These are phyloP conservation scores for Spizellomyces punctatus DNA, from an alignment of 192 early-diverging fungal species.

Conservation along the genomic window DNA sequence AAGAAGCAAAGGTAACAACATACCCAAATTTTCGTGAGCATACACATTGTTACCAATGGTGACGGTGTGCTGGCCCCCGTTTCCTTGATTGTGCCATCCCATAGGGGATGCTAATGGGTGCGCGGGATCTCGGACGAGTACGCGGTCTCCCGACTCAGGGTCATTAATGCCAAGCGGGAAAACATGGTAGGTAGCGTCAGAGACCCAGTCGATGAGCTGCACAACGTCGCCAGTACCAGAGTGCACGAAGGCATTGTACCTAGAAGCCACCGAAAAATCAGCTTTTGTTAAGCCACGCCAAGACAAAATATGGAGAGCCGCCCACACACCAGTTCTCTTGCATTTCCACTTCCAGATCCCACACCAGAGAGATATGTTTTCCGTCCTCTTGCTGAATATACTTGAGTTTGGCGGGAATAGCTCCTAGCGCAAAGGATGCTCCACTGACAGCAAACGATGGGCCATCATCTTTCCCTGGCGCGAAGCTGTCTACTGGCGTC, in stretches of 20 bases:
- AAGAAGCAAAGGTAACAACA: not conserved
- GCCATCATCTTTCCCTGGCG: conserved; percentile 26
- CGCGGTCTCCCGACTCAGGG: conserved; percentile 67
- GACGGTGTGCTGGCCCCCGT: conserved; percentile 53
- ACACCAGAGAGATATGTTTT: conserved; percentile 65
- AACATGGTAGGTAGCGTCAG: conserved; percentile 76
- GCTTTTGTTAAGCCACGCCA: not conserved
- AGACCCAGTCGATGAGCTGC: conserved; percentile 84
- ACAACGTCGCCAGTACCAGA: conserved; percentile 62
- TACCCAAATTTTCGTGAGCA: conserved; percentile 78
- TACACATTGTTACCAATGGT: conserved; percentile 93
- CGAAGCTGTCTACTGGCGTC: conserved; percentile 37
- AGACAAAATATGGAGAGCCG: conserved; percentile 16
- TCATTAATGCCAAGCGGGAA: conserved; percentile 81
- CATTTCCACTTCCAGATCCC: conserved; percentile 81
- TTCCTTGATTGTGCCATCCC: conserved; percentile 75
- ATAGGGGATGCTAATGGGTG: conserved; percentile 61
- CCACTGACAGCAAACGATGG: conserved; percentile 57
- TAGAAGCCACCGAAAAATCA: not conserved
- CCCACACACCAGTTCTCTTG: conserved; percentile 69
- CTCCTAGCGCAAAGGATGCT: conserved; percentile 33
- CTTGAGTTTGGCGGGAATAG: conserved; percentile 61
- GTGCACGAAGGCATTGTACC: conserved; percentile 59
- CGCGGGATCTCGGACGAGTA: conserved; percentile 56
- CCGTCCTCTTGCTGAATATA: conserved; percentile 66